Conservation (phyloP, 768 basidiomycete species). For the Clavulina sp. region DNA sequence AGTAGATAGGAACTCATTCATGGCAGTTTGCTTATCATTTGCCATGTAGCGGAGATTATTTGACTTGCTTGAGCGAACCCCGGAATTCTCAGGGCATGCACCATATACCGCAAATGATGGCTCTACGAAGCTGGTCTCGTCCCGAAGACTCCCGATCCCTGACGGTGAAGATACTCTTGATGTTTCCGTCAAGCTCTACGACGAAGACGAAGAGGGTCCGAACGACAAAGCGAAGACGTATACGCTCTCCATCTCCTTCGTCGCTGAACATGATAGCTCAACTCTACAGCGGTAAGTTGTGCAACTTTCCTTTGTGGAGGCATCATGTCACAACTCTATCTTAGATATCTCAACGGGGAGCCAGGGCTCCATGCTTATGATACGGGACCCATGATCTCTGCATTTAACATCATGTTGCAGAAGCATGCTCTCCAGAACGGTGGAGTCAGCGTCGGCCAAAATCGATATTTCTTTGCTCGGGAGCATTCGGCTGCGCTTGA, state of each 20-base stretch:
- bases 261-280: conserved; percentile 27
- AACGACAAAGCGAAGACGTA: conserved; percentile 25
- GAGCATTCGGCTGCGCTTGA: conserved; percentile 3
- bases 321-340: not conserved
- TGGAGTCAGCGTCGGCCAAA: conserved; percentile 46
- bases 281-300: conserved; percentile 24
- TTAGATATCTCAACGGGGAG: conserved; percentile 39
- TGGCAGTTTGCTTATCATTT: no score
- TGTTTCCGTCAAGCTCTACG: conserved; percentile 23
- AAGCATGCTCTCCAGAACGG: conserved; percentile 30
- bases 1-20: no score
- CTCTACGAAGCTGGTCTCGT: conserved; percentile 29
- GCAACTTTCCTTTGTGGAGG: not conserved
- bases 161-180: conserved; percentile 19
- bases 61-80: conserved; percentile 31
- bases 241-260: conserved; percentile 27
- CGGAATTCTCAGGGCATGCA: conserved; percentile 21
- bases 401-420: conserved; percentile 44
- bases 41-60: conserved; percentile 34
- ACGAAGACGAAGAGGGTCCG: conserved; percentile 28
- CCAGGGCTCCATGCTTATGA: conserved; percentile 38
- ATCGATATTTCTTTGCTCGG: conserved; percentile 44
- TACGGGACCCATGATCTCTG: conserved; percentile 39
- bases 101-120: conserved; percentile 32
- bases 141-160: conserved; percentile 24